Evolutionary conservation across 176 grass and related monocot species (phyloP).

Genomic region (Avena sativa): DNA sequence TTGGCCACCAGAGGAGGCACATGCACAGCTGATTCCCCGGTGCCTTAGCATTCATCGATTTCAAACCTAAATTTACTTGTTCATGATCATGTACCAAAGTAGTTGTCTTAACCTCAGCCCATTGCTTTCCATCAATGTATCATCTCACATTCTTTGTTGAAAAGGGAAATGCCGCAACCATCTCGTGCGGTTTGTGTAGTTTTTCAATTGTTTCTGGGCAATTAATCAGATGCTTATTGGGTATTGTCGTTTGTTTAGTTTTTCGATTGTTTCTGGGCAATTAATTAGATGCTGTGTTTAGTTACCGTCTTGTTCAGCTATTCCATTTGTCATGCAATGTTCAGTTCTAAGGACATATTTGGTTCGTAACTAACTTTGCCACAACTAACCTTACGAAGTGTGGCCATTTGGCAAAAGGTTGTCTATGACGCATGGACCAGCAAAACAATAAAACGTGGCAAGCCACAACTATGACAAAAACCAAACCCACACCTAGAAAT

Average conservation of each 20-base stretch:
- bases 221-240: too few relatives aligned
- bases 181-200: slow-evolving; percentile 45
- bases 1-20: slow-evolving; percentile 37
- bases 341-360: background rate
- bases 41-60: slow-evolving; percentile 60
- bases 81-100: slow-evolving; percentile 66
- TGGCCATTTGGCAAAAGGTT: too few relatives aligned
- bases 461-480: too few relatives aligned
- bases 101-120: slow-evolving; percentile 54
- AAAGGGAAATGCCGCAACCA: slow-evolving; percentile 51
- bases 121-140: slow-evolving; percentile 58
- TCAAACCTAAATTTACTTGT: slow-evolving; percentile 60
- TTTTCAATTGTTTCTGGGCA: slow-evolving; percentile 8
- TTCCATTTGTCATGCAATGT: background rate
- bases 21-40: slow-evolving; percentile 53
- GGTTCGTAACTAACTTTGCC: too few relatives aligned
- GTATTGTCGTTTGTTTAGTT: slow-evolving; percentile 29
- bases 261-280: background rate
- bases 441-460: too few relatives aligned
- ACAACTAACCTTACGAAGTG: too few relatives aligned
- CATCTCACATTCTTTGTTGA: slow-evolving; percentile 54
- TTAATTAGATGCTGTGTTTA: background rate
- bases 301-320: background rate
- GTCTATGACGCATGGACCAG: too few relatives aligned
- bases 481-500: too few relatives aligned